phyloP scores from a whole-genome alignment of 2,329 filamentous ascomycete genomes.

The Annulohypoxylon truncatum region DNA sequence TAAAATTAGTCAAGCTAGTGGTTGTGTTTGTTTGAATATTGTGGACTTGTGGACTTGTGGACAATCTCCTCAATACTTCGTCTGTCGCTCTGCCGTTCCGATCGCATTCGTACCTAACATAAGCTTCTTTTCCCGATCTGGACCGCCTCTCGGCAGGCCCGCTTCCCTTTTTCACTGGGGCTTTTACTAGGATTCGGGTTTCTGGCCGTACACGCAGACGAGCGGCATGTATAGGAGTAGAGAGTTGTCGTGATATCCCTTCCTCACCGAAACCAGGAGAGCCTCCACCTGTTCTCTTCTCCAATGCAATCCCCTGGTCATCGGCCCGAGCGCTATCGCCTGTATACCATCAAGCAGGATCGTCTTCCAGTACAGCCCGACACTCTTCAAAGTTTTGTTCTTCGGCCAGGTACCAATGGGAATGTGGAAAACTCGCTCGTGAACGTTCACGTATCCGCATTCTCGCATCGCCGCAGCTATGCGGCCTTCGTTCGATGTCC shows the following conservation, averaged over 20 bases:
- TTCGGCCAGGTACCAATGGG: constrained; percentile 67
- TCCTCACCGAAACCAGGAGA: constrained; percentile 61
- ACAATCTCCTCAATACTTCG: constrained; percentile 5
- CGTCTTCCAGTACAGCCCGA: constrained; percentile 64
- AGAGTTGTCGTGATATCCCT: constrained; percentile 59
- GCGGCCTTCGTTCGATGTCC: constrained; percentile 55
- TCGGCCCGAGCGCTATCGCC: constrained; percentile 63
- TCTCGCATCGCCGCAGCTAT: constrained; percentile 60
- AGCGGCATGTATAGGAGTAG: constrained; percentile 66
- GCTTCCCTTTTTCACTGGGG: constrained; percentile 1
- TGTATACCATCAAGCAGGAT: constrained; percentile 63
- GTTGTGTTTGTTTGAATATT: constrained; percentile 19
- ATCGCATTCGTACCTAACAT: constrained; percentile 8
- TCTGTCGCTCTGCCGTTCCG: constrained; percentile 9
- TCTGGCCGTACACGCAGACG: constrained; percentile 66
- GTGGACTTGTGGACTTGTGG: constrained; percentile 16
- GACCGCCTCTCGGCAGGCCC: constrained; percentile 3
- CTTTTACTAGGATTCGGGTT: constrained; percentile 49
- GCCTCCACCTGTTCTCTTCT: constrained; percentile 60
- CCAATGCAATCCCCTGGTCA: constrained; percentile 63
- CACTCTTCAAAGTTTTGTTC: constrained; percentile 62
- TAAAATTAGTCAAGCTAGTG: constrained; percentile 34
- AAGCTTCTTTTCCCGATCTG: background rate
- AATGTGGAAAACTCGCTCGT: constrained; percentile 61
- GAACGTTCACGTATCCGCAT: constrained; percentile 65